Percentiles rank a stretch among this genome's conserved stretches.
phyloP scores from a whole-genome alignment of 768 basidiomycete species.

The Lentinula lateritia region DNA sequence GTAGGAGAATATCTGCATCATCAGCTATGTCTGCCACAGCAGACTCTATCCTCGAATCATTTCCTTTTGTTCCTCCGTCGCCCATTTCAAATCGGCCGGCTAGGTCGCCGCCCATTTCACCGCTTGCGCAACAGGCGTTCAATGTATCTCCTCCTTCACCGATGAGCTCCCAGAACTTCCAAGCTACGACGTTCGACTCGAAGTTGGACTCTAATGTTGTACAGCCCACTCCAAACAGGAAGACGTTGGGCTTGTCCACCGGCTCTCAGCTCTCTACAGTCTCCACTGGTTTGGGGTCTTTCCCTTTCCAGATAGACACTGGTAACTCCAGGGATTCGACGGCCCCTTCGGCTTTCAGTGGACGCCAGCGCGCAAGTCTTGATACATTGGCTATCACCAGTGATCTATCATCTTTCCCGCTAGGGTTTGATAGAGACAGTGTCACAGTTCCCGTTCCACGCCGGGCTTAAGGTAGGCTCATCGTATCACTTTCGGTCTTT shows the following conservation, averaged over 20 bases:
- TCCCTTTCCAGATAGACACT: slow-evolving; percentile 82
- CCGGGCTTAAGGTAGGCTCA: slow-evolving; percentile 11
- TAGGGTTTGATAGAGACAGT: slow-evolving; percentile 61
- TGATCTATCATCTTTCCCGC: slow-evolving; percentile 79
- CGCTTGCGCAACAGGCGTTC: slow-evolving; percentile 56
- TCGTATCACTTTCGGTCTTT: no score
- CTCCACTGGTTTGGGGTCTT: slow-evolving; percentile 77
- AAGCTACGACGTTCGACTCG: neutral
- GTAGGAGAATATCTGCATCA: slow-evolving; percentile 53
- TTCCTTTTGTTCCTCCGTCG: slow-evolving; percentile 86
- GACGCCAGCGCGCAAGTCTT: slow-evolving; percentile 71
- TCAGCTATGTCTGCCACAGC: slow-evolving; percentile 67
- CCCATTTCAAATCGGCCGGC: slow-evolving; percentile 80
- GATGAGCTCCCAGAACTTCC: slow-evolving; percentile 19
- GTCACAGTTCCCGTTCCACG: slow-evolving; percentile 20
- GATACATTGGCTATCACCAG: slow-evolving; percentile 81
- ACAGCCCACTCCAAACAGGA: slow-evolving; percentile 55
- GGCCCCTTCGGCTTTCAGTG: slow-evolving; percentile 32
- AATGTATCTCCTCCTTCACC: slow-evolving; percentile 15
- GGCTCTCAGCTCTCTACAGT: slow-evolving; percentile 73
- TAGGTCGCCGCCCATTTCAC: slow-evolving; percentile 71
- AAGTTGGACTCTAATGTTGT: slow-evolving; percentile 12
- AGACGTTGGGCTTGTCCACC: slow-evolving; percentile 64
- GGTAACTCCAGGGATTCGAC: slow-evolving; percentile 34
- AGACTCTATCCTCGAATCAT: slow-evolving; percentile 81